Evolutionary conservation across 2,329 filamentous ascomycete genomes (phyloP).

Genomic region (Diaporthe caulivora): DNA sequence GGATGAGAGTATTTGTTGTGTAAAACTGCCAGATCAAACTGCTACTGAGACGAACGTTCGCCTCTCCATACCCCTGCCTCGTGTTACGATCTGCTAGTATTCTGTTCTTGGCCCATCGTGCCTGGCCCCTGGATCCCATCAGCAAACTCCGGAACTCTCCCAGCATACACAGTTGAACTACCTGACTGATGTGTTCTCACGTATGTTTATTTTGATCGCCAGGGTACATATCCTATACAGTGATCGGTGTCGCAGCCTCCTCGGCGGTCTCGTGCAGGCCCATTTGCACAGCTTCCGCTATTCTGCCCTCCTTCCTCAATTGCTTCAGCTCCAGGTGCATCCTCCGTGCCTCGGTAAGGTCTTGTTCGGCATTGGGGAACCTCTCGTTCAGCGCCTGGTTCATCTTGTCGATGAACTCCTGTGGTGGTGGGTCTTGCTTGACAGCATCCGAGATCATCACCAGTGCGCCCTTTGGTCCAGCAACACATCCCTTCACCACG

Average conservation of each 20-base stretch:
- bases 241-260: neutral
- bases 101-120: too few relatives aligned
- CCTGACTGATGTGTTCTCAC: neutral
- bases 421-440: conserved; percentile 77
- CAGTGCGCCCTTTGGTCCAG: conserved; percentile 87
- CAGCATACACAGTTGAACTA: neutral
- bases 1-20: neutral
- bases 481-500: conserved; percentile 87
- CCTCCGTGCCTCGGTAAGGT: conserved; percentile 62
- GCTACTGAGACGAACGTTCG: too few relatives aligned
- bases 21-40: neutral
- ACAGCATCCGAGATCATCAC: conserved; percentile 91
- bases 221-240: conserved; percentile 11
- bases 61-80: too few relatives aligned
- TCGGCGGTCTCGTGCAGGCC: conserved; percentile 41
- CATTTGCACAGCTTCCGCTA: conserved; percentile 48
- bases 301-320: conserved; percentile 57
- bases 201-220: conserved; percentile 10
- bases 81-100: too few relatives aligned
- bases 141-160: too few relatives aligned
- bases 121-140: neutral
- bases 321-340: conserved; percentile 68
- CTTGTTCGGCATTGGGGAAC: conserved; percentile 59
- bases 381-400: conserved; percentile 58
- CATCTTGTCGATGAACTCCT: conserved; percentile 62